These are phyloP conservation scores for Kockiozyma suomiensis DNA, from an alignment of 805 yeast species.

Conservation along the genomic window DNA sequence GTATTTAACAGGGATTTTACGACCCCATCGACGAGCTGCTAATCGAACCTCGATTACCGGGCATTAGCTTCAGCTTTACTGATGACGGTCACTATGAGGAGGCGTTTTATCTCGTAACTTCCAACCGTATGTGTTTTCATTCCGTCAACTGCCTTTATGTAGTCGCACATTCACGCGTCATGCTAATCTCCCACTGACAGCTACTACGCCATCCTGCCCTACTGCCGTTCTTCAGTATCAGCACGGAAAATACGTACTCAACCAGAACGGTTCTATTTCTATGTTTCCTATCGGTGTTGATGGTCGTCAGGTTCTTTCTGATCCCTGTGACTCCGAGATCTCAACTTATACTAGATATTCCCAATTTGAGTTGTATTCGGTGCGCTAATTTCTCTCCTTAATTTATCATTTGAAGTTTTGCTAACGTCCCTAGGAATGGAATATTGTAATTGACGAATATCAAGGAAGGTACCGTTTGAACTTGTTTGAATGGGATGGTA, in stretches of 20 bases:
- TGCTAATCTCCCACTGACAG: slow-evolving; percentile 13
- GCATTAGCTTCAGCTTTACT: slow-evolving; percentile 89
- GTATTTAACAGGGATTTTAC: slow-evolving; percentile 56
- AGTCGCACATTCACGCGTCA: background rate
- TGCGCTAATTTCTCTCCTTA: background rate
- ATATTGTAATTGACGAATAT: slow-evolving; percentile 69
- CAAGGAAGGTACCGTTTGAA: slow-evolving; percentile 80
- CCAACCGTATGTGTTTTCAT: slow-evolving; percentile 63
- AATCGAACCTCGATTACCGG: slow-evolving; percentile 95
- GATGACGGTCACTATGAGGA: slow-evolving; percentile 89
- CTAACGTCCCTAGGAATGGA: slow-evolving; percentile 30
- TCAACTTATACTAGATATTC: slow-evolving; percentile 65
- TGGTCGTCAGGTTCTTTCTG: slow-evolving; percentile 86
- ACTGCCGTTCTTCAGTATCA: slow-evolving; percentile 80
- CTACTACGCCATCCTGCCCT: slow-evolving; percentile 77
- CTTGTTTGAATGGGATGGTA: slow-evolving; percentile 70
- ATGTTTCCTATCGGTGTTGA: slow-evolving; percentile 80
- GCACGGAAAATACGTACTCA: slow-evolving; percentile 77
- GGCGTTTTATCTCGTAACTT: slow-evolving; percentile 76
- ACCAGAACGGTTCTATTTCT: slow-evolving; percentile 65
- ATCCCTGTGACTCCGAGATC: slow-evolving; percentile 67
- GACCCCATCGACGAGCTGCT: slow-evolving; percentile 95
- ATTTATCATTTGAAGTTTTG: background rate
- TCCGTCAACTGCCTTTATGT: background rate
- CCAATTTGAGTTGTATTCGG: slow-evolving; percentile 50